A percentile compares a stretch with the other conserved stretches of the same genome.
Evolutionary conservation across 2,329 filamentous ascomycete species (phyloP).

Genomic region (Colletotrichum spaethianum): DNA sequence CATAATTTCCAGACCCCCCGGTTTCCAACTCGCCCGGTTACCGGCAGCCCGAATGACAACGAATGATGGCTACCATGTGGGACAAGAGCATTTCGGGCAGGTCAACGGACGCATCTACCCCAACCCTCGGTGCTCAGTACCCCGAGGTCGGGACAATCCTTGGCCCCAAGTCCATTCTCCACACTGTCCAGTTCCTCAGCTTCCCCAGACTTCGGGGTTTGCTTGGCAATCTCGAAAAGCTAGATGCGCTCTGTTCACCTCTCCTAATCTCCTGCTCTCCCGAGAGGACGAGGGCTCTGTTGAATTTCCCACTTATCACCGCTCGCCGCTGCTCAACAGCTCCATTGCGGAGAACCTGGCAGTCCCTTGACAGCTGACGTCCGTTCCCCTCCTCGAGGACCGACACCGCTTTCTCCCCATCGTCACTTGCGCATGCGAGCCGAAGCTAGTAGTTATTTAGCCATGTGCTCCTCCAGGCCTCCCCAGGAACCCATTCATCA

Average conservation of each 20-base stretch:
- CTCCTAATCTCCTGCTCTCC: constrained; percentile 28
- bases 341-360: constrained; percentile 23
- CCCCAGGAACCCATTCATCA: not conserved
- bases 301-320: constrained; percentile 31
- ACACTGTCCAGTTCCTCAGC: not conserved
- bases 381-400: too few species aligned
- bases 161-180: not conserved
- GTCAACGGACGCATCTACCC: constrained; percentile 4
- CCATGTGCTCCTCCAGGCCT: not conserved
- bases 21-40: not conserved
- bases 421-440: not conserved
- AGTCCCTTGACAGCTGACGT: constrained; percentile 22
- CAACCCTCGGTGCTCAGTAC: constrained; percentile 16
- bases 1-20: not conserved
- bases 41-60: not conserved
- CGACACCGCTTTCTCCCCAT: not conserved
- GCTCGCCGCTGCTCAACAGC: constrained; percentile 12
- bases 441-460: constrained; percentile 1
- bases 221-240: constrained; percentile 23
- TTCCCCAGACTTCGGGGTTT: constrained; percentile 2
- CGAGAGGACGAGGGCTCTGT: not conserved
- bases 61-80: not conserved
- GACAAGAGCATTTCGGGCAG: constrained; percentile 1
- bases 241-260: not conserved
- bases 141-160: constrained; percentile 25